Evolutionary conservation across 257 asterid species (phyloP).

Genomic region (Craterostigma plantagineum): DNA sequence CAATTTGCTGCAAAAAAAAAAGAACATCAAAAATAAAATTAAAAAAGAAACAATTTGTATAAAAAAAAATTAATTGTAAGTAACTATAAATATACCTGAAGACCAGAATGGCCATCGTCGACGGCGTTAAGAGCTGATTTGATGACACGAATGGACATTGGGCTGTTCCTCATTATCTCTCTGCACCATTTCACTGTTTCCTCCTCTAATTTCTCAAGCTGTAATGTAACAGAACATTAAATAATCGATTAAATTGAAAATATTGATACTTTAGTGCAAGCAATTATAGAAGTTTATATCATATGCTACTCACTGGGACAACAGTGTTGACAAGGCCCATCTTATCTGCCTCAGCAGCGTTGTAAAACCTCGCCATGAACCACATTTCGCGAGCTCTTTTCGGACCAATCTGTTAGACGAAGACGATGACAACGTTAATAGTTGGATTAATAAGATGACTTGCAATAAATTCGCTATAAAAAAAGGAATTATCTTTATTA

Average conservation of each 20-base stretch:
- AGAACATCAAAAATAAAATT: no score
- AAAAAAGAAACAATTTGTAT: no score
- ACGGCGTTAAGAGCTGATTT: conserved; percentile 87
- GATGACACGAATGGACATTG: conserved; percentile 67
- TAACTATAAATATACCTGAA: no score
- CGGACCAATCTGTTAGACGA: conserved; percentile 58
- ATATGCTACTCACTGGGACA: conserved; percentile 39
- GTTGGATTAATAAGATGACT: background rate
- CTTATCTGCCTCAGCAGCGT: conserved; percentile 72
- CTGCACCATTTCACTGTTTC: conserved; percentile 88
- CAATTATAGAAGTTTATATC: no score
- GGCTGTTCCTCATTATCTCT: conserved; percentile 84
- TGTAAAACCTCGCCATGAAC: conserved; percentile 71
- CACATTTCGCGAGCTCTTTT: conserved; percentile 90
- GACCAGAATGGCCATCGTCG: conserved; percentile 93
- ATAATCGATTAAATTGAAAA: background rate
- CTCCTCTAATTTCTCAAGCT: conserved; percentile 65
- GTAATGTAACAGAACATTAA: background rate
- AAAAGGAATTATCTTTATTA: conserved; percentile 11
- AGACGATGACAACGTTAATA: background rate
- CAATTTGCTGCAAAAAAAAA: no score
- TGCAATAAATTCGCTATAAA: no score
- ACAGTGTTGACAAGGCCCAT: conserved; percentile 91
- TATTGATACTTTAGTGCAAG: no score
- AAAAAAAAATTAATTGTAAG: no score